Evolutionary conservation across 176 grass and related monocot genomes (phyloP), one percentile per base, ranked within the genome.

Genomic region (Elaeis guineensis): DNA sequence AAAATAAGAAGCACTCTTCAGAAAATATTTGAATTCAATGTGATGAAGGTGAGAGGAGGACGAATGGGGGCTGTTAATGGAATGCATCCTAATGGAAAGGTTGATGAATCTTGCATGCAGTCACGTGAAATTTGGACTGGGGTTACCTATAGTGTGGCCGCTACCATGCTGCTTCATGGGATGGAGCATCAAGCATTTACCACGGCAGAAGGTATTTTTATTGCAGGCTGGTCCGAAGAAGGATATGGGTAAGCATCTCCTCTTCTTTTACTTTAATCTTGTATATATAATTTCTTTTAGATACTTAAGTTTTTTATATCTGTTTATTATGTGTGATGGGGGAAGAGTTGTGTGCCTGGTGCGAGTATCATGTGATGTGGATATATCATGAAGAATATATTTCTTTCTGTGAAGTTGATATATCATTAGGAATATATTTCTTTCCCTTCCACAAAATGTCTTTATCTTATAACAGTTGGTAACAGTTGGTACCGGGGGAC

Each of bases 111-210:
- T 24, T 96, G 91, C 55, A 96, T 96, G 91, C 91, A 96, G 49
- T 90, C 86, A 25, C 82, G 91, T 67, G 91, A 96, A 83, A 96
- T 96, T 65, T 96, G 91, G 91, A 96, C 91, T 5, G 91, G 91
- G 48, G 86, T 96, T 51, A 96, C 91, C 0, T 96, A 96, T 52
- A 61, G 91, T 72, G 77, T 85, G 55, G 86, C 91, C 26, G 91
- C 91, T 53, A 90, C 86, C 0, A 96, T 90, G 91, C 74, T 96
- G 1, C 83, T 86, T 25, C 91, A 96, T 5, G 91, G 87, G 73
- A 96, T 96, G 91, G 78, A 96, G 65, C 67, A 87, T 78, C 91
- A 90, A 44, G 91, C 83, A 67, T 96, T 96, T 65, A 79, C 80
- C 63, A 82, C 91, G 28, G 91, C 86, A 14, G 80, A 96, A 78